Evolutionary conservation across 805 yeast species (phyloP), one percentile per base, ranked within the genome.

Genomic region (Wickerhamiella lipophila): DNA sequence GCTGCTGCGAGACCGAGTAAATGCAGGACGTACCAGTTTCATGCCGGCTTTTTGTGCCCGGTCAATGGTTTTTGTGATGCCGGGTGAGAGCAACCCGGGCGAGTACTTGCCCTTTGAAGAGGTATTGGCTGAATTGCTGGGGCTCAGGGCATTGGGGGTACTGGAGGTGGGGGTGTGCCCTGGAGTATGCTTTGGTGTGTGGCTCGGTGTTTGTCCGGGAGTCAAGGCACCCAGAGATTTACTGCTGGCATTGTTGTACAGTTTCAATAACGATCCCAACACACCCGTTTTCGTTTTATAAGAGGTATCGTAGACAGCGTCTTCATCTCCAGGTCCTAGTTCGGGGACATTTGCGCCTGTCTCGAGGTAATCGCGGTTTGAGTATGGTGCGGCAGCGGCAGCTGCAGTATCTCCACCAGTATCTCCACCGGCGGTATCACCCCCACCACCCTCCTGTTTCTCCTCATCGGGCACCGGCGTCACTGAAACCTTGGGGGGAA

Each of bases 221-320:
- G 36, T 29, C 23, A 22, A 6, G 18, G 26, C 6, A 21, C 13
- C 40, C 29, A 19, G 2, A 3, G 16, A 18, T 18, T 22, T 15
- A 6, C 29, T 25, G 7, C 26, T 16, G 27, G 30, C 16, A n/a
- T 25, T 42, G 16, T 27, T 36, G 36, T 45, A 45, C 29, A 45
- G 48, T 27, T 45, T 45, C 25, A 45, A 27, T n/a, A 45, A 26
- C 3, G 26, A 23, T 8, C 48, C 34, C n/a, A 45, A 34, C 13
- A 45, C 26, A 26, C 47, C 47, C 26, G 47, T 13, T 22, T 34
- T 44, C 1, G 39, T 26, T 23, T 44, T 34, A 27, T 22, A 11
- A 15, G 27, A 9, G 40, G 16, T 25, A 23, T 44, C 27, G 23
- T 44, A 35, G 27, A 30, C 34, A 15, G 30, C 45, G 7, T 25